These are phyloP conservation scores for Croton laevigatus DNA, from an alignment of 441 rosid genomes.

Conservation along the genomic window DNA sequence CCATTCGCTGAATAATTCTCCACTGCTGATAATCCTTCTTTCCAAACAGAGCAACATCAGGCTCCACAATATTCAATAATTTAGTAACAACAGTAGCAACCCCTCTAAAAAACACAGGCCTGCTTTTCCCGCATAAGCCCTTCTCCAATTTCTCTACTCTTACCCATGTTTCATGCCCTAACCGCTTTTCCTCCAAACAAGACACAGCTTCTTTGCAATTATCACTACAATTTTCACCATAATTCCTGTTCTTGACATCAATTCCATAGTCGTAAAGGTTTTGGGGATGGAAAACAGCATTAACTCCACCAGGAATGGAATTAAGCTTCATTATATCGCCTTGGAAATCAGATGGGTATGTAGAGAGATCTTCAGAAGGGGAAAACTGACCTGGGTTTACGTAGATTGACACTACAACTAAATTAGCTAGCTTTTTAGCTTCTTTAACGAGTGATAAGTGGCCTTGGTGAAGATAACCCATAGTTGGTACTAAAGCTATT, in stretches of 20 bases:
- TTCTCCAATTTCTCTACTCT: constrained; percentile 84
- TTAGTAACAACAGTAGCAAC: constrained; percentile 79
- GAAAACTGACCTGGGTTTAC: constrained; percentile 97
- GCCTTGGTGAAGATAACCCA: constrained; percentile 92
- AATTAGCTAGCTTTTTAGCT: constrained; percentile 45
- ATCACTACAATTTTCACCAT: neutral
- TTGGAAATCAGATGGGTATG: constrained; percentile 87
- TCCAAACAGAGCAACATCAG: constrained; percentile 74
- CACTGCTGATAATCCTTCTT: constrained; percentile 93
- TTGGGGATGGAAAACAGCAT: constrained; percentile 64
- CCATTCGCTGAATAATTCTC: constrained; percentile 59
- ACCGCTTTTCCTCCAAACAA: constrained; percentile 60
- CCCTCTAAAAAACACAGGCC: constrained; percentile 86
- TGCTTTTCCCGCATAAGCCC: constrained; percentile 82
- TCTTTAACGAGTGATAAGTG: constrained; percentile 72
- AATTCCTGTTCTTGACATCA: neutral
- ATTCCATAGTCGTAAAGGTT: constrained; percentile 61
- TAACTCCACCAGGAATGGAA: constrained; percentile 52
- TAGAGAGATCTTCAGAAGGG: constrained; percentile 78
- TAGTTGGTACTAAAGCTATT: constrained; percentile 74
- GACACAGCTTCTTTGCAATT: constrained; percentile 30
- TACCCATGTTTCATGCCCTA: constrained; percentile 82
- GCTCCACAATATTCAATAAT: constrained; percentile 85
- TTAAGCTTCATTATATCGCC: constrained; percentile 68
- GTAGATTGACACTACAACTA: constrained; percentile 76